Base-by-base conservation (phyloP, 2,329 filamentous ascomycete genomes). In the Colletotrichum musae region DNA sequence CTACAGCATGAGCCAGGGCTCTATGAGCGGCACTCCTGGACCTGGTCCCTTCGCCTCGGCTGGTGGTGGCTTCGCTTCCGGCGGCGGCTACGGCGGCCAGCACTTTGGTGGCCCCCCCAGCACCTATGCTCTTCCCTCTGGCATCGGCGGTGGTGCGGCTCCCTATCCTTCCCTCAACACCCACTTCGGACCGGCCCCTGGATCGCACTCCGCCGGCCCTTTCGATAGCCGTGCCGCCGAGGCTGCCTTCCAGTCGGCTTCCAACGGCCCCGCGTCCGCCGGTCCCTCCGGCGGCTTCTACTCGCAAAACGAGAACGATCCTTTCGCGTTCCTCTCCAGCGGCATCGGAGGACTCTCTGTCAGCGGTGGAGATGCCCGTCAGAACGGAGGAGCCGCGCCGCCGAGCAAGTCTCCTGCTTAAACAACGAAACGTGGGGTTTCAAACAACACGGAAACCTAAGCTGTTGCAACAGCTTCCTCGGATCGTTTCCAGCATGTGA, bases 221-320 rank as follows among this genome's bases (percentile, higher is more conserved):
- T 98, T 99, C 77, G 95, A 97, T 78, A 97, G 94, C 84, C 93
- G 95, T 72, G 93, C 94, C 71, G 94, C 95, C 16, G 95, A 98
- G 83, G 94, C 94, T 70, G 95, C 96, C 28, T 99, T 99, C 86
- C 93, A 94, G 78, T 93, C 93, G 48, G 94, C 94, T 47, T 92
- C 92, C 74, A 95, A 96, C 74, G 93, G 93, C 64, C 92, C 92
- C 21, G 91, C 91, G 16, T 93, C 93, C 52, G 92, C 91, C 70
- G 93, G 92, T 48, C 90, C 92, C 41, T 91, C 92, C 50, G 93
- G 92, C 76, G 90, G 89, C 77, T 93, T 92, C 76, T 92, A 92
- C 77, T 84, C 80, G 71, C 86, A 90, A 74, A 85, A 84, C 64
- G 91, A 93, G 76, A 91, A 85, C 74, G 93, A 95, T 74, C 92